Conservation (phyloP, 164 flowering plant species). For the Annona cherimola region DNA sequence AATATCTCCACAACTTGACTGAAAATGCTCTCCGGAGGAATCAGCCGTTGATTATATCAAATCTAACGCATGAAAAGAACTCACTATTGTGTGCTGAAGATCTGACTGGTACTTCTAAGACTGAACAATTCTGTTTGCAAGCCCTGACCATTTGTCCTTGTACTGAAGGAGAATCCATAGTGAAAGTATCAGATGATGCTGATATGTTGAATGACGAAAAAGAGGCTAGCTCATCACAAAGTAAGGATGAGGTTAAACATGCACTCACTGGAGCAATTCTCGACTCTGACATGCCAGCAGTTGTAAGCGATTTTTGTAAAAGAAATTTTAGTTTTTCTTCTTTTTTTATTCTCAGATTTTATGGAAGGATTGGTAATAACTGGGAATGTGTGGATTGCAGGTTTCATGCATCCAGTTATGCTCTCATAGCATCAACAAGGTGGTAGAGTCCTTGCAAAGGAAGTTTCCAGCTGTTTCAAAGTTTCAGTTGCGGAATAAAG, state of each 20-base stretch:
- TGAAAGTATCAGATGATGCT: constrained; percentile 31
- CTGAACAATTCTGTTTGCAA: constrained; percentile 65
- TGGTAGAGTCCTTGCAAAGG: constrained; percentile 52
- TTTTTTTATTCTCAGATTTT: not conserved
- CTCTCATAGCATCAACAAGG: constrained; percentile 54
- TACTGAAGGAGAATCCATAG: constrained; percentile 31
- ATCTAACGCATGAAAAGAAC: constrained; percentile 69
- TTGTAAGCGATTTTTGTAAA: constrained; percentile 45
- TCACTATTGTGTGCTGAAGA: constrained; percentile 39
- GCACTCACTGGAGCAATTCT: constrained; percentile 21
- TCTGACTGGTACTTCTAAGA: constrained; percentile 41
- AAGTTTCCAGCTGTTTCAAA: constrained; percentile 58
- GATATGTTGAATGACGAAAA: constrained; percentile 27
- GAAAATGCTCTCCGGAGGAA: constrained; percentile 82
- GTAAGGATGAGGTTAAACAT: constrained; percentile 22
- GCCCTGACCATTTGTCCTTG: constrained; percentile 54
- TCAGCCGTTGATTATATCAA: constrained; percentile 67
- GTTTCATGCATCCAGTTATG: constrained; percentile 51
- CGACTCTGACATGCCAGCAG: constrained; percentile 56
- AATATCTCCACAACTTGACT: constrained; percentile 54
- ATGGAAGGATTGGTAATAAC: not conserved
- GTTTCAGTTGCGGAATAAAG: constrained; percentile 57
- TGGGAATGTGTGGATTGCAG: constrained; percentile 30
- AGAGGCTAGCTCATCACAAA: constrained; percentile 28
- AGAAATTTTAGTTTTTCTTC: not conserved